Evolutionary conservation across 495 filamentous ascomycete species (phyloP).

Genomic region (Physcia stellaris): DNA sequence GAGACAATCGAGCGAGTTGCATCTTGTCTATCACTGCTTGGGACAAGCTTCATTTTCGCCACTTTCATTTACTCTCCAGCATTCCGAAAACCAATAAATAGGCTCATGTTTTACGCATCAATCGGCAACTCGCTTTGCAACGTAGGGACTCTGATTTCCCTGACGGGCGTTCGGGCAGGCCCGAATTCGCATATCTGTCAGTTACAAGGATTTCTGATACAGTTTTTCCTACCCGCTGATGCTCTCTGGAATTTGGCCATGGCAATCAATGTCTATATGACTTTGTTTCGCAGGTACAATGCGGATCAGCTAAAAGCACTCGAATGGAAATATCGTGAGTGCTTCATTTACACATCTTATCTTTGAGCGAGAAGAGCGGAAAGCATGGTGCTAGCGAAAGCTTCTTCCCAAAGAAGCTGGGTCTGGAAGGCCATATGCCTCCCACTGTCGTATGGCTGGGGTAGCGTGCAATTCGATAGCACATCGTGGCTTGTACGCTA

Average conservation of each 20-base stretch:
- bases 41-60: slow-evolving; percentile 57
- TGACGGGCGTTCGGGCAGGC: slow-evolving; percentile 33
- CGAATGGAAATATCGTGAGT: slow-evolving; percentile 64
- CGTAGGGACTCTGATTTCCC: slow-evolving; percentile 62
- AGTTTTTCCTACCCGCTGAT: slow-evolving; percentile 67
- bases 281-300: slow-evolving; percentile 67
- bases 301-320: slow-evolving; percentile 51
- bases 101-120: slow-evolving; percentile 72
- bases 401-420: too few species aligned
- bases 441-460: too few species aligned
- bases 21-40: slow-evolving; percentile 61
- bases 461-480: too few species aligned
- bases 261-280: slow-evolving; percentile 80
- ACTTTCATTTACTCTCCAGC: slow-evolving; percentile 49
- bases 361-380: too few species aligned
- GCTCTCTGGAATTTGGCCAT: slow-evolving; percentile 73
- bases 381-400: too few species aligned
- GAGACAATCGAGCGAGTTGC: slow-evolving; percentile 51
- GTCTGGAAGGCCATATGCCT: too few species aligned
- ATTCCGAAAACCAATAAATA: slow-evolving; percentile 74
- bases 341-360: too few species aligned
- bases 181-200: slow-evolving; percentile 47
- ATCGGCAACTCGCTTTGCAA: slow-evolving; percentile 77
- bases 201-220: slow-evolving; percentile 61
- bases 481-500: too few species aligned